These are phyloP conservation scores for Megacollybia marginata DNA, from an alignment of 768 basidiomycete genomes.

Conservation along the genomic window DNA sequence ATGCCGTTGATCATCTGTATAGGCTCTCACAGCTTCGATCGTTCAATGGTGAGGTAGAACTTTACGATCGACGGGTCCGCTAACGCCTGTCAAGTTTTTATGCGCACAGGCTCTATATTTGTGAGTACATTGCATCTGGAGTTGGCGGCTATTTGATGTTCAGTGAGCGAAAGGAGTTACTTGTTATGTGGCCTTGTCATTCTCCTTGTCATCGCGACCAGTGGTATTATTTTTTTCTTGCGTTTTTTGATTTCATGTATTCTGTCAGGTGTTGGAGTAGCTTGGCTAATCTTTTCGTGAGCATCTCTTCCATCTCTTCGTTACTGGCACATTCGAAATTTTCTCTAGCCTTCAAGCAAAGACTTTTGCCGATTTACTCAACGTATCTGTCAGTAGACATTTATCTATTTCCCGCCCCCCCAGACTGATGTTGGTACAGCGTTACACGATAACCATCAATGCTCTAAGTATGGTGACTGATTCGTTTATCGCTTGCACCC, in stretches of 20 bases:
- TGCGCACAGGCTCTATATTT: background rate
- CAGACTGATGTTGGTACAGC: background rate
- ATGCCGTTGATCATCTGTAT: background rate
- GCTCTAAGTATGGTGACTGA: constrained; percentile 5
- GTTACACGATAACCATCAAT: constrained; percentile 6
- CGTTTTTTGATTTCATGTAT: background rate
- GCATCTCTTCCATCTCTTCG: background rate
- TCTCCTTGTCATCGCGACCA: background rate
- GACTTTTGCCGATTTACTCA: constrained; percentile 2
- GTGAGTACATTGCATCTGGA: background rate
- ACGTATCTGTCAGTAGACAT: constrained; percentile 1
- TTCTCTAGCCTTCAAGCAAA: background rate
- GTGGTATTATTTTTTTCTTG: background rate
- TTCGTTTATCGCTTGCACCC: constrained; percentile 5
- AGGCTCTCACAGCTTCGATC: background rate
- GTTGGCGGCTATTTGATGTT: background rate
- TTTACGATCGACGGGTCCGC: background rate
- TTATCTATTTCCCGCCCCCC: background rate
- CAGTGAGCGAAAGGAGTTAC: background rate
- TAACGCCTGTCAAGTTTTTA: background rate
- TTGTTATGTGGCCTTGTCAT: background rate
- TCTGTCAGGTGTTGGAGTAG: background rate
- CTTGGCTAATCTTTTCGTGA: constrained; percentile 7
- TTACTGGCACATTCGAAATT: too few relatives aligned
- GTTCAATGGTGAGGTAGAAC: background rate